Evolutionary conservation across 371 early-diverging fungal species (phyloP).

Genomic region (Mortierella sp.): DNA sequence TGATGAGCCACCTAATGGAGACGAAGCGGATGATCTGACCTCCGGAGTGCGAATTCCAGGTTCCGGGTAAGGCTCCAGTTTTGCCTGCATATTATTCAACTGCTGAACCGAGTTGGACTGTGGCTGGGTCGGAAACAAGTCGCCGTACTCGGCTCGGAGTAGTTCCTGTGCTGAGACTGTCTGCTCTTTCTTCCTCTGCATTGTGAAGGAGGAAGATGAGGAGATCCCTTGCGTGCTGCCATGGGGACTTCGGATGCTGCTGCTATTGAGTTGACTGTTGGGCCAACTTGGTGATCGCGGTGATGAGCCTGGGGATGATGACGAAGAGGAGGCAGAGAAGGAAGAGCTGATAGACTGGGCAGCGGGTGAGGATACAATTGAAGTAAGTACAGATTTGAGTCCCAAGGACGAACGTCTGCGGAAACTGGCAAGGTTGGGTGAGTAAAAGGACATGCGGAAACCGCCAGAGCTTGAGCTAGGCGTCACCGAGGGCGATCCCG

Average conservation of each 20-base stretch:
- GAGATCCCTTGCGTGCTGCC: background rate
- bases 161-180: slow-evolving; percentile 32
- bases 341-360: background rate
- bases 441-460: slow-evolving; percentile 36
- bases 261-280: background rate
- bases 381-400: slow-evolving; percentile 29
- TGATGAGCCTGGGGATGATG: slow-evolving; percentile 12
- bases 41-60: too few species aligned
- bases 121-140: slow-evolving; percentile 4
- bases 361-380: slow-evolving; percentile 13
- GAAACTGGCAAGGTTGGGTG: slow-evolving; percentile 20
- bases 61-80: background rate
- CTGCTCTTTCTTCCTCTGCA: background rate
- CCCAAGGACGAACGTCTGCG: slow-evolving; percentile 33
- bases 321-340: slow-evolving; percentile 2
- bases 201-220: background rate
- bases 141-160: slow-evolving; percentile 29
- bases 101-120: background rate
- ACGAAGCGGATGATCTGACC: background rate
- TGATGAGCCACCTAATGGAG: background rate
- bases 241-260: background rate
- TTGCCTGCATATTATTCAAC: background rate
- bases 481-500: slow-evolving; percentile 1
- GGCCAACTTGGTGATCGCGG: slow-evolving; percentile 1
- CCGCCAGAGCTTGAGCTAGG: background rate